Conservation (phyloP, 768 basidiomycete species). For the Termitomyces titanicus region DNA sequence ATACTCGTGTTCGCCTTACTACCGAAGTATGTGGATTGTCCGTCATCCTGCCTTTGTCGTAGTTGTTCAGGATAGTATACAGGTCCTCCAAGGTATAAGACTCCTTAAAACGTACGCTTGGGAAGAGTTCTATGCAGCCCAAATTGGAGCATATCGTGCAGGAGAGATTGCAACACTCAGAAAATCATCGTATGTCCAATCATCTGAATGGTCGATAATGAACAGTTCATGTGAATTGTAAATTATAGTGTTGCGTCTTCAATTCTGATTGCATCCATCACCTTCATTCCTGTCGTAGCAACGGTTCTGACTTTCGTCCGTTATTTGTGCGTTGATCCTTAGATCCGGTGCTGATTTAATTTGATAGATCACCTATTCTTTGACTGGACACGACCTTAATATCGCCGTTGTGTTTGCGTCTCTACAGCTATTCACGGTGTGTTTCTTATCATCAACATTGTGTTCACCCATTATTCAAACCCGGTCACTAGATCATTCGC, state of each 20-base stretch:
- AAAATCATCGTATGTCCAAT: slow-evolving; percentile 31
- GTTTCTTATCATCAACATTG: slow-evolving; percentile 6
- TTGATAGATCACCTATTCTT: slow-evolving; percentile 55
- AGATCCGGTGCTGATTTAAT: background rate
- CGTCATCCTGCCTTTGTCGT: background rate
- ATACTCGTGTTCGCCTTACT: slow-evolving; percentile 59
- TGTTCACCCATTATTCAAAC: background rate
- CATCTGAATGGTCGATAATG: background rate
- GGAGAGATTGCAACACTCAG: slow-evolving; percentile 37
- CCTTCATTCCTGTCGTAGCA: slow-evolving; percentile 49
- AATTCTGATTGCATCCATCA: slow-evolving; percentile 38
- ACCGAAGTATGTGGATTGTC: slow-evolving; percentile 41
- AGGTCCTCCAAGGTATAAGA: slow-evolving; percentile 65
- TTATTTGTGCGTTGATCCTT: slow-evolving; percentile 1
- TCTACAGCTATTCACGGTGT: slow-evolving; percentile 56
- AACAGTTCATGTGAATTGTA: slow-evolving; percentile 1
- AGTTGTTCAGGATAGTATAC: background rate
- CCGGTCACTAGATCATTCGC: slow-evolving; percentile 45
- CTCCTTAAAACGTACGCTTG: slow-evolving; percentile 64
- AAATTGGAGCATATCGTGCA: slow-evolving; percentile 35
- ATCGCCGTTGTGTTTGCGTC: slow-evolving; percentile 54
- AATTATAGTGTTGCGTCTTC: slow-evolving; percentile 31
- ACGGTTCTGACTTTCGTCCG: slow-evolving; percentile 50
- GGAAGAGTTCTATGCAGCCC: slow-evolving; percentile 46
- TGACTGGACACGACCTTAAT: slow-evolving; percentile 52